Evolutionary conservation across 345 rosid genomes (phyloP).

Genomic region (Citrus mangshanensis): DNA sequence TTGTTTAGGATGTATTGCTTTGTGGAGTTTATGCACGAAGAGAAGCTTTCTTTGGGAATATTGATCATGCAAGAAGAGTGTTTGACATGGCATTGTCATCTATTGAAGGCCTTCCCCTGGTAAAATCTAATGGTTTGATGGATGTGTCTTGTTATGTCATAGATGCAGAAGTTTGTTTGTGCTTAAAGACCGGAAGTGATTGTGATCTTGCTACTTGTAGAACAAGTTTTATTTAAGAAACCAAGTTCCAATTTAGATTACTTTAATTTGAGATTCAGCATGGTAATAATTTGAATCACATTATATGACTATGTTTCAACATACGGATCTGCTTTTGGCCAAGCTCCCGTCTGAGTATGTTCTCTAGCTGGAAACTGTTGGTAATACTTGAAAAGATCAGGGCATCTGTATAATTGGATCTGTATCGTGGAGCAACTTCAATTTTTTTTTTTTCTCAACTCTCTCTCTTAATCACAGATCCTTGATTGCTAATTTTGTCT

Average conservation of each 20-base stretch:
- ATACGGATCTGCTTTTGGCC: too few relatives aligned
- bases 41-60: slow-evolving; percentile 81
- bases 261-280: not conserved
- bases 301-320: not conserved
- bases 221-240: not conserved
- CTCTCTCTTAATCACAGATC: not conserved
- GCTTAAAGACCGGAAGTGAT: not conserved
- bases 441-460: not conserved
- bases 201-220: not conserved
- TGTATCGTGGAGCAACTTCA: not conserved
- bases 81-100: slow-evolving; percentile 95
- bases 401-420: not conserved
- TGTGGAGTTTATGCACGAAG: slow-evolving; percentile 96
- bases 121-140: slow-evolving; percentile 31
- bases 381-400: not conserved
- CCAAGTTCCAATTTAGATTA: not conserved
- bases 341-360: too few relatives aligned
- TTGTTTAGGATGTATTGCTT: slow-evolving; percentile 72
- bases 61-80: slow-evolving; percentile 81
- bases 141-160: not conserved
- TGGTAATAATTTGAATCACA: not conserved
- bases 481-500: not conserved
- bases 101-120: slow-evolving; percentile 67
- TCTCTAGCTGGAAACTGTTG: too few relatives aligned
- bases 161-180: slow-evolving; percentile 6